phyloP scores from a whole-genome alignment of 202 grass and related monocot species.

The Tripidium arundinaceum region DNA sequence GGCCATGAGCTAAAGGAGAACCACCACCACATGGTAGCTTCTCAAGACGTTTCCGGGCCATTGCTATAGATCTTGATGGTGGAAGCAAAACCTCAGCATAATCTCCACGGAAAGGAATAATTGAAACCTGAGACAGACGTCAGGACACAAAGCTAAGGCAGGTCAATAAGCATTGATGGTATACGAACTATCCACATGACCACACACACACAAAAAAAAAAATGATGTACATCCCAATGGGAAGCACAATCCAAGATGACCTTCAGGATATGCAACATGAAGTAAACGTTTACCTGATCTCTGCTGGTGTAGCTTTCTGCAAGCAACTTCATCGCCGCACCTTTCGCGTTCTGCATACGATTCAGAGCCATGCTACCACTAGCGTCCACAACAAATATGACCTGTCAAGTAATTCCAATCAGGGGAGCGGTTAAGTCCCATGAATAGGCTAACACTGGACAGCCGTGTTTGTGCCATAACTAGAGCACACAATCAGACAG shows the following conservation, averaged over 20 bases:
- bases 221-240: neutral
- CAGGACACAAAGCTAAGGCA: neutral
- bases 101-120: constrained; percentile 98
- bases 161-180: neutral
- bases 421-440: neutral
- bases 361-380: constrained; percentile 99
- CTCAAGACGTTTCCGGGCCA: constrained; percentile 95
- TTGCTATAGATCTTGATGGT: constrained; percentile 97
- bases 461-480: neutral
- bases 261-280: neutral
- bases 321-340: constrained; percentile 84
- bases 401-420: constrained; percentile 46
- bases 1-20: constrained; percentile 96
- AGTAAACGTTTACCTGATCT: constrained; percentile 67
- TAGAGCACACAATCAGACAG: neutral
- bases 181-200: constrained; percentile 2
- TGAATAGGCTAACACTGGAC: neutral
- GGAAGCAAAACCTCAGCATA: constrained; percentile 96
- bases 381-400: constrained; percentile 96
- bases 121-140: constrained; percentile 63
- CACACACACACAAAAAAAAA: neutral
- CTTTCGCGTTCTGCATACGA: constrained; percentile 99
- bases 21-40: constrained; percentile 94
- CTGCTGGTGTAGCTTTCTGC: constrained; percentile 98
- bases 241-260: neutral